Percentiles rank a stretch among this genome's conserved stretches.
phyloP scores from a whole-genome alignment of 164 flowering plant genomes.

The Vitis rupestris region DNA sequence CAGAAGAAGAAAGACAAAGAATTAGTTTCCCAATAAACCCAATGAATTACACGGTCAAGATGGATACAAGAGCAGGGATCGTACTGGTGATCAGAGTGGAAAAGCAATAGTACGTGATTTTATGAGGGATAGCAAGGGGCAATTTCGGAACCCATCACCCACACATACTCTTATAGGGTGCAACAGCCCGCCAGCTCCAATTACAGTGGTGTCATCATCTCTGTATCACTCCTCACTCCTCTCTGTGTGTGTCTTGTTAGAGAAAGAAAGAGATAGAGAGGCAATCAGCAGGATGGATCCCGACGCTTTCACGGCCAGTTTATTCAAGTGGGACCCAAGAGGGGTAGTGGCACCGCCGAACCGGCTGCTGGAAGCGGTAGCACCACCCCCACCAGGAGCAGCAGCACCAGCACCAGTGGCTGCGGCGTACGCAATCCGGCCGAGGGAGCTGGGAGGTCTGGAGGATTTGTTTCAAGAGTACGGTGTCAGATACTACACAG shows the following conservation, averaged over 20 bases:
- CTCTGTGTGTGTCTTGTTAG: not conserved
- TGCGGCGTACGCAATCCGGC: slow-evolving; percentile 17
- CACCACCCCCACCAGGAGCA: slow-evolving; percentile 9
- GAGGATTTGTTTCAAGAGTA: slow-evolving; percentile 85
- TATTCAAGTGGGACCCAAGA: slow-evolving; percentile 47
- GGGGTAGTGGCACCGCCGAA: slow-evolving; percentile 9
- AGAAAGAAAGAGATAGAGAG: not conserved
- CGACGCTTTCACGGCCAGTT: slow-evolving; percentile 34
- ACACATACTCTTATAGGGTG: too few relatives aligned
- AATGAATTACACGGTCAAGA: too few relatives aligned
- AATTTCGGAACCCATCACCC: slow-evolving; percentile 4
- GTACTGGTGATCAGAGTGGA: too few relatives aligned
- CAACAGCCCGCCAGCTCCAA: too few relatives aligned
- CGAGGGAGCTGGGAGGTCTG: slow-evolving; percentile 57
- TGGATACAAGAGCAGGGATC: too few relatives aligned
- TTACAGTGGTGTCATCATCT: too few relatives aligned
- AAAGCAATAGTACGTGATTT: too few relatives aligned
- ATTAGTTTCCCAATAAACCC: not conserved
- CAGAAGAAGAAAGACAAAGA: too few relatives aligned
- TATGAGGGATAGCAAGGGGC: slow-evolving; percentile 1
- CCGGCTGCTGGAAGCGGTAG: slow-evolving; percentile 12
- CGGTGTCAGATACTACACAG: slow-evolving; percentile 80
- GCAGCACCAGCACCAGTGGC: slow-evolving; percentile 1
- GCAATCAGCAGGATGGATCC: slow-evolving; percentile 29
- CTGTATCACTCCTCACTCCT: too few relatives aligned